phyloP scores from a whole-genome alignment of 805 yeast genomes.

The Kodamaea sagamina region DNA sequence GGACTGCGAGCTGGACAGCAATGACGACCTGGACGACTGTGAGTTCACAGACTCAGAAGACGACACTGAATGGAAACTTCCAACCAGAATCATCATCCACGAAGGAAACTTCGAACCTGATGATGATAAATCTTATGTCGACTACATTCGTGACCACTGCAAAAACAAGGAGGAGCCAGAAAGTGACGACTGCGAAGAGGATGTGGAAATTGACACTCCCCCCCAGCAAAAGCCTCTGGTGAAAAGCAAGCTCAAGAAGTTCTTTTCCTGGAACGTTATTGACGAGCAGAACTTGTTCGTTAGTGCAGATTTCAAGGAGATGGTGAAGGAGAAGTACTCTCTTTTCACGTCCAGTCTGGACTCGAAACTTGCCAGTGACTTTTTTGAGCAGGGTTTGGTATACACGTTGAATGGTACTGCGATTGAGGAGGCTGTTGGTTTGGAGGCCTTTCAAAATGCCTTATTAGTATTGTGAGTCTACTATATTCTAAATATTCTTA shows the following conservation, averaged over 20 bases:
- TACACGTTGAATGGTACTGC: conserved; percentile 9
- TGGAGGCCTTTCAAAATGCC: neutral
- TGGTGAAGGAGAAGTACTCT: neutral
- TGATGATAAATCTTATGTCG: conserved; percentile 7
- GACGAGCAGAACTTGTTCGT: neutral
- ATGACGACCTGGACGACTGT: neutral
- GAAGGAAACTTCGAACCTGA: conserved; percentile 4
- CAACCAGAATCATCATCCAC: conserved; percentile 11
- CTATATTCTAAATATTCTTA: no score
- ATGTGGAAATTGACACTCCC: neutral
- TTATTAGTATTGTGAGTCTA: neutral
- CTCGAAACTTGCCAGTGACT: neutral
- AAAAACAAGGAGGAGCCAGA: neutral
- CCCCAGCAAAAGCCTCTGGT: neutral
- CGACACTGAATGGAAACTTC: conserved; percentile 3
- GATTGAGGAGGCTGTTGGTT: conserved; percentile 1
- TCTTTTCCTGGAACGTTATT: conserved; percentile 1
- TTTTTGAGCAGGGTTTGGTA: conserved; percentile 1
- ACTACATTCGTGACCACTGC: conserved; percentile 9
- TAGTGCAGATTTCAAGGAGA: neutral
- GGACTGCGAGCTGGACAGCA: no score
- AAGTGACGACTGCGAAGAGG: neutral
- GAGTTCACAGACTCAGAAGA: conserved; percentile 5
- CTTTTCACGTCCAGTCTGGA: neutral
- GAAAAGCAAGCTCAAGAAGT: neutral